Evolutionary conservation across 306 rosid species (phyloP), one percentile per base, ranked within the genome.

Genomic region (Psophocarpus tetragonolobus): DNA sequence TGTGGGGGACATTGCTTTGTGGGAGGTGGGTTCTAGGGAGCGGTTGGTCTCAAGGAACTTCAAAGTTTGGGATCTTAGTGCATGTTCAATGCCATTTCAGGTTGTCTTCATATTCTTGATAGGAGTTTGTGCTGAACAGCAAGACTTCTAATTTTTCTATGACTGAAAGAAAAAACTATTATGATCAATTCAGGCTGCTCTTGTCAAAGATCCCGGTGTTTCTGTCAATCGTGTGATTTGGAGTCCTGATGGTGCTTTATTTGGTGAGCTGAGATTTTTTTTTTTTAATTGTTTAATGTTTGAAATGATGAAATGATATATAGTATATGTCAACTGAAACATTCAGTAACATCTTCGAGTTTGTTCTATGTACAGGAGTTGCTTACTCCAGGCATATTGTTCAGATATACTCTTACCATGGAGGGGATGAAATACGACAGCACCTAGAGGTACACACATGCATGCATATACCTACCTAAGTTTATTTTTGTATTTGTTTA

Each of bases 221-320:
- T 95, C 97, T 39, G 98, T 95, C 30, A 95, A 95, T 83, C 98
- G 98, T 53, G 98, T 95, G 26, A 95, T 91, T 69, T 95, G 98
- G 98, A 92, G 98, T 79, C 97, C 98, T 20, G 97, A 95, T 71
- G 98, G 98, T 63, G 70, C 92, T 67, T 89, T 91, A 75, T 95
- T 95, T 73, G 98, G 98, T 95, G 81, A 82, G 92, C 75, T 73
- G 70, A 57, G 72, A 35, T 2, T 78, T 51, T 67, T 76, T 2
- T 78, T 51, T 67, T 76, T 51, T 2, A 80, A 45, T 81, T 71
- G 23, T 74, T 76, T 42, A 27, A 21, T 75, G 68, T 47, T 60
- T 48, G 12, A 68, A 32, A 58, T 77, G 30, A 36, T 33, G 82
- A 54, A 23, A 73, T 79, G 50, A 45, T 35, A 23, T 72, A 62